Evolutionary conservation across 345 rosid genomes (phyloP).

Genomic region (Physaria fendleri): DNA sequence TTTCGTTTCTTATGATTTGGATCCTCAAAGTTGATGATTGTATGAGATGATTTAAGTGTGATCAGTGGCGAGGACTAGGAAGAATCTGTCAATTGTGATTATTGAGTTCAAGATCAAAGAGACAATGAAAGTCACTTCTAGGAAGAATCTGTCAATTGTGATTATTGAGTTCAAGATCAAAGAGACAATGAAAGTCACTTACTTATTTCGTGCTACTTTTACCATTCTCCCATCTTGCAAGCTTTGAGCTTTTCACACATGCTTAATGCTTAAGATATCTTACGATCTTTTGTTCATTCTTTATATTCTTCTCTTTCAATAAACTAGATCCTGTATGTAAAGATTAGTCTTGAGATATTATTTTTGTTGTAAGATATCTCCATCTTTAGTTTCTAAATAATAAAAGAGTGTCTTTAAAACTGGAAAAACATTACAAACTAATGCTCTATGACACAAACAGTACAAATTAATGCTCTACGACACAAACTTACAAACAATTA

Average conservation of each 20-base stretch:
- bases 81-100: conserved; percentile 57
- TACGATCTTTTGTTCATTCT: neutral
- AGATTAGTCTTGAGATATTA: neutral
- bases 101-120: too few species aligned
- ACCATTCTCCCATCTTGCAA: conserved; percentile 43
- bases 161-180: conserved; percentile 49
- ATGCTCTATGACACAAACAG: too few species aligned
- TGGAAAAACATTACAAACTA: neutral
- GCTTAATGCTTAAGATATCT: neutral
- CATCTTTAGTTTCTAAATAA: neutral
- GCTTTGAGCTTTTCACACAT: conserved; percentile 34
- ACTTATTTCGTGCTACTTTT: conserved; percentile 55
- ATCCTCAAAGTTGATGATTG: too few species aligned
- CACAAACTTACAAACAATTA: too few species aligned
- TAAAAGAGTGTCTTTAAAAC: neutral
- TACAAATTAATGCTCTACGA: too few species aligned
- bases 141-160: too few species aligned
- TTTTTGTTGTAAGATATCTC: neutral
- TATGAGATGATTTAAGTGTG: conserved; percentile 42
- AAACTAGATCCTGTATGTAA: conserved; percentile 1
- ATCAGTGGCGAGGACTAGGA: conserved; percentile 61
- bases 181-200: conserved; percentile 44
- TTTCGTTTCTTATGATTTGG: too few species aligned
- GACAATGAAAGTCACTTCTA: conserved; percentile 48
- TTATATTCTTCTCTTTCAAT: conserved; percentile 2